Evolutionary conservation across 1,284 basidiomycete genomes (phyloP).

Genomic region (Psilocybe mexicana): DNA sequence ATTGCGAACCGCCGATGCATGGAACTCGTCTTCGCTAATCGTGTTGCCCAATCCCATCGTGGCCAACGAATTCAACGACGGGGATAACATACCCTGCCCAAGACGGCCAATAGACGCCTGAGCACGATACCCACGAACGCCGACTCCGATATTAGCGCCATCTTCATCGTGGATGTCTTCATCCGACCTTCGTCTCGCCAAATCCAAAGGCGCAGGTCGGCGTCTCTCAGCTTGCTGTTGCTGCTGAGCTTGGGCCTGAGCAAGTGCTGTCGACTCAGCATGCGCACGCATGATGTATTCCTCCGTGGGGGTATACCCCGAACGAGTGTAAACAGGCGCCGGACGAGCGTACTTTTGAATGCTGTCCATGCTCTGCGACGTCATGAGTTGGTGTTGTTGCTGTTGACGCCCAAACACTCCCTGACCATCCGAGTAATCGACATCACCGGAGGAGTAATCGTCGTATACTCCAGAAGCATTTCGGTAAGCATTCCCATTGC

Average conservation of each 20-base stretch:
- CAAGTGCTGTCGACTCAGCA: conserved; percentile 30
- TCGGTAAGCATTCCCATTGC: conserved; percentile 27
- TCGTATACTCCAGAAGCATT: conserved; percentile 8
- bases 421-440: conserved; percentile 15
- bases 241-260: conserved; percentile 22
- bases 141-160: conserved; percentile 36
- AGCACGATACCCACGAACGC: conserved; percentile 42
- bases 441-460: not conserved
- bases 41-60: conserved; percentile 17
- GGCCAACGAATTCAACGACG: conserved; percentile 4
- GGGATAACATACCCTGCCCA: conserved; percentile 17
- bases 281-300: conserved; percentile 67
- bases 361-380: conserved; percentile 20
- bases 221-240: conserved; percentile 27
- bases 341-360: conserved; percentile 25
- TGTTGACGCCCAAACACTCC: conserved; percentile 11
- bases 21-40: conserved; percentile 39
- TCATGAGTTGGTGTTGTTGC: conserved; percentile 11
- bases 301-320: conserved; percentile 67
- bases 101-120: conserved; percentile 34
- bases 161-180: conserved; percentile 22
- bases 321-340: conserved; percentile 38
- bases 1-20: conserved; percentile 22
- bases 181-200: conserved; percentile 20
- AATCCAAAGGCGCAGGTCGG: conserved; percentile 34